Conservation (phyloP, 2,329 filamentous ascomycete species). For the Penicillium sp. region DNA sequence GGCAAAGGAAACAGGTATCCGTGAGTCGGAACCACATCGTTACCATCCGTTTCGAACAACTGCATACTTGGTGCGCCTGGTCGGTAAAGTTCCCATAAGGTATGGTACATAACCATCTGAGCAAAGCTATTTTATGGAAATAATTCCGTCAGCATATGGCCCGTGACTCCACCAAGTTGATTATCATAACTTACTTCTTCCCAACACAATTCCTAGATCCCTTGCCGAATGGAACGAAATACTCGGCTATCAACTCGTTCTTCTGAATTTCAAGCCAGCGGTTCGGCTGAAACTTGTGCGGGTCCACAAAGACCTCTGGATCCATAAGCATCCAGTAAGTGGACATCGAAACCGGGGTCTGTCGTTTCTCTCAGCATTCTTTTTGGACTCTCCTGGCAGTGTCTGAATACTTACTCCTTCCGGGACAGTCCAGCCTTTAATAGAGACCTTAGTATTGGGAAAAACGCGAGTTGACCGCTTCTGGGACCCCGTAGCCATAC, state of each 20-base stretch:
- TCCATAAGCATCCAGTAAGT: conserved; percentile 1
- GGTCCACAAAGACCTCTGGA: not conserved
- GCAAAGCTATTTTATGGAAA: not conserved
- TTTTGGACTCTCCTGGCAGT: not conserved
- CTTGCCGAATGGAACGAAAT: not conserved
- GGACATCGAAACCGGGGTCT: not conserved
- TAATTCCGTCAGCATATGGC: too few relatives aligned
- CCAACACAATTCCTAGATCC: not conserved
- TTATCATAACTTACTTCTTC: not conserved
- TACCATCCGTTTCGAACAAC: not conserved
- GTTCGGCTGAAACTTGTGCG: not conserved
- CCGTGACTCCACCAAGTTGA: not conserved
- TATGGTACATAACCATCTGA: not conserved
- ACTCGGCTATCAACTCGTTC: not conserved
- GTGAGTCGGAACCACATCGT: not conserved
- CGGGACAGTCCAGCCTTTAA: not conserved
- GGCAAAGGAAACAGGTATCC: not conserved
- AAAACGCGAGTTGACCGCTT: not conserved
- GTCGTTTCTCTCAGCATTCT: not conserved
- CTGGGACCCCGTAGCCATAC: not conserved
- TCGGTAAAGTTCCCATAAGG: not conserved
- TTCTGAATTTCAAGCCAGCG: not conserved
- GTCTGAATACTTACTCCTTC: not conserved
- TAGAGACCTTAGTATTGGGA: not conserved
- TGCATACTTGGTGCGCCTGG: not conserved